A percentile compares a stretch with the other conserved stretches of the same genome.
phyloP scores from a whole-genome alignment of 2,329 filamentous ascomycete species.

The Colletotrichum sp. region DNA sequence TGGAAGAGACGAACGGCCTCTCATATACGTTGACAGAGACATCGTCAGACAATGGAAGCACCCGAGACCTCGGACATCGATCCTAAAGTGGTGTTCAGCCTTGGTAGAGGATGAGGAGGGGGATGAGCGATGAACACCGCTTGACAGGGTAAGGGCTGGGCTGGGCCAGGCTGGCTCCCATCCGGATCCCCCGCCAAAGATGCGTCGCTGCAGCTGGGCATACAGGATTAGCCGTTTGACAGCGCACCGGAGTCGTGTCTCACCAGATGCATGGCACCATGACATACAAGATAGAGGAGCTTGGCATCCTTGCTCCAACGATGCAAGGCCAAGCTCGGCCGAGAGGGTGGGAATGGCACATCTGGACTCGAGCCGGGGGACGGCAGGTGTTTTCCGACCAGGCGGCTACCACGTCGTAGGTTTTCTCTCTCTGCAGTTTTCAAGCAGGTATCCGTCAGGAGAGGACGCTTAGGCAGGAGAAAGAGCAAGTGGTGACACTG shows the following conservation, averaged over 20 bases:
- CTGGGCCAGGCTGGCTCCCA: neutral
- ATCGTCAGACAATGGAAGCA: neutral
- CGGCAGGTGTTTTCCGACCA: neutral
- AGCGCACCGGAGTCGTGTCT: conserved; percentile 10
- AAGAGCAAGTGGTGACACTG: neutral
- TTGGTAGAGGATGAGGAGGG: neutral
- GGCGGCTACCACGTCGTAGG: neutral
- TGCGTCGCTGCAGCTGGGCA: neutral
- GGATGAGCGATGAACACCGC: neutral
- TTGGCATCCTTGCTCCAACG: neutral
- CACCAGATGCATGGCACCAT: conserved; percentile 1
- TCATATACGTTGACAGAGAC: neutral
- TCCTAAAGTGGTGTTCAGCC: neutral
- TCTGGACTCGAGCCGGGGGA: neutral
- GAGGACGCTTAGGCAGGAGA: neutral
- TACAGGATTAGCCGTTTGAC: neutral
- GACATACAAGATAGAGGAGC: neutral
- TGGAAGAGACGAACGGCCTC: neutral
- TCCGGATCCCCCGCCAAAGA: neutral
- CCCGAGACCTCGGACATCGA: neutral
- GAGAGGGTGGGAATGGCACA: neutral
- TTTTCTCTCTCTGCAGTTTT: neutral
- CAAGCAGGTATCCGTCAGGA: neutral
- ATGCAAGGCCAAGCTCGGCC: neutral
- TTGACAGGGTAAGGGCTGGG: neutral